Conservation (phyloP, 176 grass and related monocot genomes). For the Lolium perenne region DNA sequence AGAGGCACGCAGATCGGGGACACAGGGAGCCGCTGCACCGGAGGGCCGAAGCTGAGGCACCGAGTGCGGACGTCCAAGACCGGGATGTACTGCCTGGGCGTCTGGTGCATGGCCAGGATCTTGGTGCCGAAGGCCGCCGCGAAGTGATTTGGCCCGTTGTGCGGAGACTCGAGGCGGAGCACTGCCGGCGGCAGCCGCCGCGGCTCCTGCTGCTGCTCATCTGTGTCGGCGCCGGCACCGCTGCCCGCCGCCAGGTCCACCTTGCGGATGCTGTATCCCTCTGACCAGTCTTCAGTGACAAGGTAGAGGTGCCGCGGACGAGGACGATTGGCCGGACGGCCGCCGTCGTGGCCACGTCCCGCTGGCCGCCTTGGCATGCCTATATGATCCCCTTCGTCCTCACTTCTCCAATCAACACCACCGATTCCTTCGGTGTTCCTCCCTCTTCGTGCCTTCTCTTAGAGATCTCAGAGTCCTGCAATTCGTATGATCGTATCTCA, state of each 20-base stretch:
- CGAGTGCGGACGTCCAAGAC: neutral
- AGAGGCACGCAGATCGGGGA: neutral
- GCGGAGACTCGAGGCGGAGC: neutral
- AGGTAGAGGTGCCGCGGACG: conserved; percentile 5
- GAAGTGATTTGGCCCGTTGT: neutral
- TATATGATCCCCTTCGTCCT: neutral
- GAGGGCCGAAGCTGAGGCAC: neutral
- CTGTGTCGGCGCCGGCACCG: neutral
- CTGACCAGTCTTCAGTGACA: neutral
- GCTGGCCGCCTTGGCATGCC: neutral
- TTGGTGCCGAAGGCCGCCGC: neutral
- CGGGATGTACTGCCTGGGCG: no score
- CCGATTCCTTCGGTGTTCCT: no score
- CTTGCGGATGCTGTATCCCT: neutral
- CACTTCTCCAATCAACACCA: no score
- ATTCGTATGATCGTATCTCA: no score
- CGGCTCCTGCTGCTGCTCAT: neutral
- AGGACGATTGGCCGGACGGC: neutral
- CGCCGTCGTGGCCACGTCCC: neutral
- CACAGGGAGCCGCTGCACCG: neutral
- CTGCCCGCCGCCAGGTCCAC: neutral
- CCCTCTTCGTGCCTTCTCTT: no score
- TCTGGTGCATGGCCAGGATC: conserved; percentile 1
- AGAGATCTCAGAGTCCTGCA: no score
- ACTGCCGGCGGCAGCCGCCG: neutral